Base-by-base conservation (phyloP, 495 filamentous ascomycete genomes). In the Hypoxylon perforatum region DNA sequence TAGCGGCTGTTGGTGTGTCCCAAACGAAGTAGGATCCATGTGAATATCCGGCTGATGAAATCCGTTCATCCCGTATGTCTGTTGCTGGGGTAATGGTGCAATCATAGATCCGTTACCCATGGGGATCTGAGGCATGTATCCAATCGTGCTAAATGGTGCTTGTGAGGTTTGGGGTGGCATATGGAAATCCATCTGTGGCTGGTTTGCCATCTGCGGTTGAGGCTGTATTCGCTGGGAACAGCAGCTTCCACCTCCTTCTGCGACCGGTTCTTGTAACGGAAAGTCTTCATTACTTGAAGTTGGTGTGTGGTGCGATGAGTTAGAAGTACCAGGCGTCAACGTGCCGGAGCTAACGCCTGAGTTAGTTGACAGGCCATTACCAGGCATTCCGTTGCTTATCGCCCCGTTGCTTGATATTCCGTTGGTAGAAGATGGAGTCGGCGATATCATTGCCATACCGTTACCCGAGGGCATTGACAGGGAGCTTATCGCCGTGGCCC, bases 1-100 rank as follows among this genome's bases (percentile, higher is more conserved):
- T 0, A 82, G 69, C 11, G 80, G 80, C 18, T 76, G 75, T 35
- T 70, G 59, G 18, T 69, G 78, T 6, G 80, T 78, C 9, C 80
- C 80, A 44, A 76, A 80, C n/a, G 67, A 62, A 11, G 72, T 10
- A 1, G 75, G 76, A 21, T 78, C 78, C 11, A 71, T 67, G 56
- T 70, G 78, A 0, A 76, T n/a, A 3, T 50, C 30, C 10, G 51
- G 64, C 53, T 70, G 71, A 2, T 62, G 62, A 12, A 65, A 55
- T 17, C 63, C 36, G 9, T 54, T 61, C 35, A 69, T 57, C 46
- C 41, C 35, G 45, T 61, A 68, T 28, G 53, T 7, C 30, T 63
- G 59, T 42, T 58, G 54, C 4, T 23, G 42, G 12, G 53, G 50
- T 15, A 59, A 44, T 15, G 52, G 60, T 0, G 50, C 35, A 10